Base-by-base conservation (phyloP, 345 rosid genomes). In the Erysimum cheiranthoides region DNA sequence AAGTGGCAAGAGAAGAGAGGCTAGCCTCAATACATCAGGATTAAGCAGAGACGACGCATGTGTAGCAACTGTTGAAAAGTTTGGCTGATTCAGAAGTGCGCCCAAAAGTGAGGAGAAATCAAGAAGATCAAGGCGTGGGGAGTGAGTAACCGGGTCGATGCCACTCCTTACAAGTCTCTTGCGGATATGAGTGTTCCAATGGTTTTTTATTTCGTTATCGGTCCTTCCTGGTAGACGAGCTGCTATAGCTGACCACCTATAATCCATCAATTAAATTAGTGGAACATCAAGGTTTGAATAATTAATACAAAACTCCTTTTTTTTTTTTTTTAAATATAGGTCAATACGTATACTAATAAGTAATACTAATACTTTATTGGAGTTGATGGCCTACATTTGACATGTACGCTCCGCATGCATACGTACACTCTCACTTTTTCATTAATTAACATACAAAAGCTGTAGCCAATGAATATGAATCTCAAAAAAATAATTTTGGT, bases 141-240 rank as follows among this genome's bases (percentile, higher is more conserved):
- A 76, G 60, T 95, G 99, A 50, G 99, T 95, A 2, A 95, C 96
- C 5, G 99, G 97, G 64, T 95, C 97, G 25, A 95, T 95, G 25
- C 97, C 99, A 70, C 85, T 89, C 47, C 89, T 79, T 4, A 90
- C 86, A 11, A 95, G 96, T 83, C 96, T 84, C 77, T 90, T 95
- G 17, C 97, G 83, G 34, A 92, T 89, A 49, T 86, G 96, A 27
- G 99, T 95, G 85, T 95, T 92, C 99, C 99, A 95, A 66, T 86
- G 88, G 67, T 95, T 95, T 83, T 95, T 95, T 67, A 95, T 90
- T 80, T 95, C 97, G 36, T 95, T 95, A 66, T 95, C 99, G 0
- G 97, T 92, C 75, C 99, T 87, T 67, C 99, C 99, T 0, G 97
- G 99, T 79, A 95, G 82, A n/a, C 97, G 92, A 81, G 89, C 93